Conservation (phyloP, 1,139 yeast species). For the Diutina sp. region DNA sequence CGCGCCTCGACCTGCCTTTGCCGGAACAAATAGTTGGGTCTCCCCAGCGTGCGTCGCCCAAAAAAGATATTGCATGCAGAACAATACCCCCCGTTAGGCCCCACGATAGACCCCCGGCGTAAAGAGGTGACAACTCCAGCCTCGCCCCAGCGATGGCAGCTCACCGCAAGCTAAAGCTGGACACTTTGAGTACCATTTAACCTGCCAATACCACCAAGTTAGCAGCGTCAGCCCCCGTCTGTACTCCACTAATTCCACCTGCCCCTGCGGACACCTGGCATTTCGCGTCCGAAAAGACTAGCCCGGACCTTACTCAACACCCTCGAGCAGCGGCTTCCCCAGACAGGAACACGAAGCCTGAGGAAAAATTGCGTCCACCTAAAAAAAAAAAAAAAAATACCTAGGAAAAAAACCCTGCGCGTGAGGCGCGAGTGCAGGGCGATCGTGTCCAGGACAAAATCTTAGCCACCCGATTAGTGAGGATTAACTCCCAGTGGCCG, state of each 20-base stretch:
- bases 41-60: background rate
- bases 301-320: background rate
- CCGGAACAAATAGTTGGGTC: background rate
- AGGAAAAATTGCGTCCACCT: background rate
- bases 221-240: too few species aligned
- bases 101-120: background rate
- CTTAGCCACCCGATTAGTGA: background rate
- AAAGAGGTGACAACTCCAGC: too few species aligned
- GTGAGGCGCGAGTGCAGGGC: background rate
- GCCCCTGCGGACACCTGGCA: background rate
- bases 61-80: background rate
- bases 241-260: background rate
- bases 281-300: background rate
- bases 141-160: too few species aligned
- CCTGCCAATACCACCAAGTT: too few species aligned
- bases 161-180: too few species aligned
- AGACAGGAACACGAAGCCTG: background rate
- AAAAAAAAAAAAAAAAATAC: too few species aligned
- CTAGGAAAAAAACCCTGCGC: background rate
- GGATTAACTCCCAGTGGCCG: background rate
- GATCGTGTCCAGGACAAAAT: background rate
- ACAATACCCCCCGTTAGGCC: background rate
- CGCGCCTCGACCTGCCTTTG: background rate
- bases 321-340: background rate
- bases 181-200: too few species aligned